Percentiles rank a stretch among this genome's conserved stretches.
Conservation (phyloP, 1,284 basidiomycete species). For the Tylopilus sp. region DNA sequence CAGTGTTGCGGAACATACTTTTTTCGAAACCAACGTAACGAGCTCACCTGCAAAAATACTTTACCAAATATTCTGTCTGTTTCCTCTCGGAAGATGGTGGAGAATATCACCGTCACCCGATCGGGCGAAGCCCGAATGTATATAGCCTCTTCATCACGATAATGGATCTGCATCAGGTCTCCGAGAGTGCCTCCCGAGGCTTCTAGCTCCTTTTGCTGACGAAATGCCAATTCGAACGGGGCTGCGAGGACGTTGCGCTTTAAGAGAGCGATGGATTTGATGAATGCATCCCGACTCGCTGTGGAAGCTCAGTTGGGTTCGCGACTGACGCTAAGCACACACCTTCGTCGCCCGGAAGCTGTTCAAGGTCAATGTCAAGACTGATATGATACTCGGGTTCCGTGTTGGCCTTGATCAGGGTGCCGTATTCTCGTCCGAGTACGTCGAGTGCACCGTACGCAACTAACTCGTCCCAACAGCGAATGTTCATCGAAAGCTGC, state of each 20-base stretch:
- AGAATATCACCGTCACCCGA: conserved; percentile 97
- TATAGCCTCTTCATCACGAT: conserved; percentile 96
- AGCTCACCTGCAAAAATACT: conserved; percentile 88
- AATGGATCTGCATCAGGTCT: conserved; percentile 90
- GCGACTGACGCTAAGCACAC: conserved; percentile 32
- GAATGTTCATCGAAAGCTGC: conserved; percentile 92
- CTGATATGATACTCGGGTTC: conserved; percentile 91
- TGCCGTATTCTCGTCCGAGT: conserved; percentile 82
- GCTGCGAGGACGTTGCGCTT: conserved; percentile 95
- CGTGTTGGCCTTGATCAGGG: conserved; percentile 55
- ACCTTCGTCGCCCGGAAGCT: conserved; percentile 79
- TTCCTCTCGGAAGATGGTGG: conserved; percentile 95
- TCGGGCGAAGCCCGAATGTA: conserved; percentile 92
- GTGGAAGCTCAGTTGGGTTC: conserved; percentile 11
- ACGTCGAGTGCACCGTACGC: conserved; percentile 84
- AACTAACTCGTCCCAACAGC: conserved; percentile 94
- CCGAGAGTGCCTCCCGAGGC: conserved; percentile 61
- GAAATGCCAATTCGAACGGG: conserved; percentile 90
- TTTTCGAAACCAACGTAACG: background rate
- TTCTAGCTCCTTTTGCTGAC: conserved; percentile 84
- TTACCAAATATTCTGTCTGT: conserved; percentile 97
- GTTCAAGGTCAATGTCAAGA: conserved; percentile 83
- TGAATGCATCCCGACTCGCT: conserved; percentile 79
- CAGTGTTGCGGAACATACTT: conserved; percentile 1
- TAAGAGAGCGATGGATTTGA: conserved; percentile 80